Conservation (phyloP, 75 land plant genomes). For the Pseudotsuga menziesii region DNA sequence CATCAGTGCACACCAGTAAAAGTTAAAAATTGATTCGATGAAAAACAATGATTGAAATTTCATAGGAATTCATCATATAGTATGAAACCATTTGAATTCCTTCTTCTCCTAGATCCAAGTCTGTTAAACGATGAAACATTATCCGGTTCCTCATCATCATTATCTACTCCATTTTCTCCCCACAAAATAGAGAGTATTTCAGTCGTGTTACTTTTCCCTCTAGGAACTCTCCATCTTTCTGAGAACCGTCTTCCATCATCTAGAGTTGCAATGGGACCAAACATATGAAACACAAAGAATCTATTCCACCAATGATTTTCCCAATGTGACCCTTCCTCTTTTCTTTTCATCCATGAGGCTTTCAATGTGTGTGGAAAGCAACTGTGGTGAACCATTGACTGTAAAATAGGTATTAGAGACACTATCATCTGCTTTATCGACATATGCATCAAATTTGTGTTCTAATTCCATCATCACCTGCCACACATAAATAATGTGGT, state of each 20-base stretch:
- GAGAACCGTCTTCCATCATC: not conserved
- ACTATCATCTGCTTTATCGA: constrained; percentile 37
- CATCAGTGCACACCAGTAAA: not conserved
- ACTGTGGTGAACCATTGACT: constrained; percentile 41
- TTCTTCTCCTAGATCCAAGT: not conserved
- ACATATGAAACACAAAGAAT: constrained; percentile 68
- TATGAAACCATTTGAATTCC: not conserved
- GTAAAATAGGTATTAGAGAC: constrained; percentile 19
- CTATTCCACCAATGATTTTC: constrained; percentile 57
- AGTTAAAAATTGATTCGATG: not conserved
- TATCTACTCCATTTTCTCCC: not conserved
- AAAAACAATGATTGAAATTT: not conserved
- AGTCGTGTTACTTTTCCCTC: not conserved
- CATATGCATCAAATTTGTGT: constrained; percentile 31
- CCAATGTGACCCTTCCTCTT: constrained; percentile 28
- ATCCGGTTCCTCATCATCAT: not conserved
- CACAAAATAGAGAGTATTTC: not conserved
- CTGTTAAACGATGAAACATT: not conserved
- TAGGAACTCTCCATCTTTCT: not conserved
- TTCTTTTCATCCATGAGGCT: constrained; percentile 35
- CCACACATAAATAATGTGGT: constrained; percentile 79
- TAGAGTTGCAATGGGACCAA: constrained; percentile 24
- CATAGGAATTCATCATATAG: not conserved
- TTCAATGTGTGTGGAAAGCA: constrained; percentile 23
- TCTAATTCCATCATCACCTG: constrained; percentile 57